Conservation (phyloP, 768 basidiomycete species). For the Punctularia strigosozonata region DNA sequence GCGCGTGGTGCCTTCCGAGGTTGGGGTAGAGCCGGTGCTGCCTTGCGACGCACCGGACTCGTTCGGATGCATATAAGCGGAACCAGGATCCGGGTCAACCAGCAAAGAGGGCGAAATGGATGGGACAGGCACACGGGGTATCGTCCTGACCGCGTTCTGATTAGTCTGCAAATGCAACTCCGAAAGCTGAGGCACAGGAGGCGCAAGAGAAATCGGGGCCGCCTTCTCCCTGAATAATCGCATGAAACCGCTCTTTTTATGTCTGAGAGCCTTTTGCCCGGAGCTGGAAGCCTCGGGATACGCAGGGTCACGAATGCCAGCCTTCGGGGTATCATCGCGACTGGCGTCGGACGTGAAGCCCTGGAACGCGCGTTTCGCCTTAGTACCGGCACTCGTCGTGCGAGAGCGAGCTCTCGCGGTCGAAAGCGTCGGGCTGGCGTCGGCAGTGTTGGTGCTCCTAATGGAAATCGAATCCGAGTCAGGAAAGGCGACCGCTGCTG, state of each 20-base stretch:
- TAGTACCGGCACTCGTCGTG: slow-evolving; percentile 50
- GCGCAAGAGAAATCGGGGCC: slow-evolving; percentile 27
- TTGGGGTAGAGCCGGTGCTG: no score
- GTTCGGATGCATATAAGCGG: no score
- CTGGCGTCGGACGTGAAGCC: no score
- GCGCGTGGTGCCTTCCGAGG: no score
- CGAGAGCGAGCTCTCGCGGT: slow-evolving; percentile 32
- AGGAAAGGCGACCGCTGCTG: neutral
- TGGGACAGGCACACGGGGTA: slow-evolving; percentile 15
- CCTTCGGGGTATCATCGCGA: no score
- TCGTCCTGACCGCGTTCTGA: neutral
- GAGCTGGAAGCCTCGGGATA: neutral
- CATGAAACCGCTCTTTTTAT: slow-evolving; percentile 79
- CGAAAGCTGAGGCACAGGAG: slow-evolving; percentile 44
- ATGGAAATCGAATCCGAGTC: neutral
- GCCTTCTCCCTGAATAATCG: slow-evolving; percentile 52
- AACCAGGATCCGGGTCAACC: neutral
- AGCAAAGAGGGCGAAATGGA: slow-evolving; percentile 12
- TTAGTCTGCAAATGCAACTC: slow-evolving; percentile 12
- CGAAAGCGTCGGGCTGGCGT: slow-evolving; percentile 2
- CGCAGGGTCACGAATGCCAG: no score
- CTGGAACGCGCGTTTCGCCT: slow-evolving; percentile 26
- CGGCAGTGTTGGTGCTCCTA: neutral
- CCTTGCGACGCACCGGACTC: no score
- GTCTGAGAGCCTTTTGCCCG: slow-evolving; percentile 42